phyloP scores from a whole-genome alignment of 2,329 filamentous ascomycete genomes.

The Chrysoporthe puriensis region DNA sequence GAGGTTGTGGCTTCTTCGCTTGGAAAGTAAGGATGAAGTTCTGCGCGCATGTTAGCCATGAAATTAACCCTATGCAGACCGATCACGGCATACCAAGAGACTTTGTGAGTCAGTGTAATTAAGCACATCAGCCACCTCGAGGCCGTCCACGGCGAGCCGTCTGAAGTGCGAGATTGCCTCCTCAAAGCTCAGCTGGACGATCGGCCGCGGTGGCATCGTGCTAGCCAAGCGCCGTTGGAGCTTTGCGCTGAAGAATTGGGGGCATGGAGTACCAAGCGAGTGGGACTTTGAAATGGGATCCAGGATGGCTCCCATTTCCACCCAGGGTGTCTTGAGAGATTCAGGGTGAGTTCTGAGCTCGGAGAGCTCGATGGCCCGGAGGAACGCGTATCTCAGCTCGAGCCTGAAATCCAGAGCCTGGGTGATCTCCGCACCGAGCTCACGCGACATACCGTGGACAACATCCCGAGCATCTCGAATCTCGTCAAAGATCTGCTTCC shows the following conservation, averaged over 20 bases:
- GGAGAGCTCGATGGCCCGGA: slow-evolving; percentile 57
- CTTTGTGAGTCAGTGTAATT: slow-evolving; percentile 70
- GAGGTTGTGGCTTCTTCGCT: slow-evolving; percentile 78
- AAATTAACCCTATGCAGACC: slow-evolving; percentile 12
- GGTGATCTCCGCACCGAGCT: slow-evolving; percentile 46
- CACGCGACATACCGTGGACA: slow-evolving; percentile 47
- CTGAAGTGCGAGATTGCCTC: slow-evolving; percentile 72
- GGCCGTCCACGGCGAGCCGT: slow-evolving; percentile 72
- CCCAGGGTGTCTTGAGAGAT: slow-evolving; percentile 56
- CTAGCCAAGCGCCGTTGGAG: slow-evolving; percentile 90
- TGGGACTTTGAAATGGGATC: slow-evolving; percentile 62
- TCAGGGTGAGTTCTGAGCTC: slow-evolving; percentile 50
- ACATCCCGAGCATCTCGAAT: slow-evolving; percentile 59
- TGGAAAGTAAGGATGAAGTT: slow-evolving; percentile 77
- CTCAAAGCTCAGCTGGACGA: slow-evolving; percentile 75
- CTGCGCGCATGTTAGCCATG: slow-evolving; percentile 45
- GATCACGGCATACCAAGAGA: slow-evolving; percentile 59
- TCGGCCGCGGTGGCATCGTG: slow-evolving; percentile 89
- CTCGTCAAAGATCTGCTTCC: slow-evolving; percentile 56
- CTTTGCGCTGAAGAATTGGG: slow-evolving; percentile 85
- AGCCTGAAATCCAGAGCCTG: slow-evolving; percentile 68
- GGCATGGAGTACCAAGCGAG: slow-evolving; percentile 64
- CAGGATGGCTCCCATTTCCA: slow-evolving; percentile 54
- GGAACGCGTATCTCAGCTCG: slow-evolving; percentile 65
- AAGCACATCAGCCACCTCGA: slow-evolving; percentile 69